Conservation (phyloP, 371 early-diverging fungal genomes). For the Dentiscutata heterogama region DNA sequence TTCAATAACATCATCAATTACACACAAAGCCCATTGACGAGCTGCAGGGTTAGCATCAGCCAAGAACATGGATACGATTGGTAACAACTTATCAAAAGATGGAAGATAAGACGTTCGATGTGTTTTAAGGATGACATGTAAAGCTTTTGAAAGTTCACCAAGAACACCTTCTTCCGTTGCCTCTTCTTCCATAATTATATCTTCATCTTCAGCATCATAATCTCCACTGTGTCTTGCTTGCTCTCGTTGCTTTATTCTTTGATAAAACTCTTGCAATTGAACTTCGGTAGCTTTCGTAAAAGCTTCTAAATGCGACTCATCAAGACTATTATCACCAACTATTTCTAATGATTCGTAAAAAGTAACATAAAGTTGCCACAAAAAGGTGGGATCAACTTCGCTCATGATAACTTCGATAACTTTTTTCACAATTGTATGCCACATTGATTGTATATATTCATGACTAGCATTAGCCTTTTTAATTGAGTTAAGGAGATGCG, state of each 20-base stretch:
- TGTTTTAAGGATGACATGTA: slow-evolving; percentile 79
- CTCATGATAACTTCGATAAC: slow-evolving; percentile 72
- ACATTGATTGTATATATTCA: slow-evolving; percentile 61
- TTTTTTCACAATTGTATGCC: slow-evolving; percentile 75
- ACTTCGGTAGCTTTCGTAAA: slow-evolving; percentile 74
- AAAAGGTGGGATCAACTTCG: slow-evolving; percentile 84
- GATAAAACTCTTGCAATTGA: slow-evolving; percentile 77
- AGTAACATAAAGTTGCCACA: slow-evolving; percentile 79
- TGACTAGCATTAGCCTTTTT: slow-evolving; percentile 63
- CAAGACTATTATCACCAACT: slow-evolving; percentile 75
- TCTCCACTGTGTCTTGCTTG: slow-evolving; percentile 79
- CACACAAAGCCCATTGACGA: slow-evolving; percentile 91
- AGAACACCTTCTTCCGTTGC: slow-evolving; percentile 84
- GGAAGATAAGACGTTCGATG: slow-evolving; percentile 80
- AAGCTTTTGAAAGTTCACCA: slow-evolving; percentile 77
- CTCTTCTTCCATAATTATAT: slow-evolving; percentile 83
- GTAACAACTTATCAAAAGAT: slow-evolving; percentile 82
- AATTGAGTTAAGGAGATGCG: slow-evolving; percentile 77
- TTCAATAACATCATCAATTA: slow-evolving; percentile 92
- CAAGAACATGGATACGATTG: slow-evolving; percentile 70
- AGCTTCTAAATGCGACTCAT: slow-evolving; percentile 66
- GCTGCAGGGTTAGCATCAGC: slow-evolving; percentile 72
- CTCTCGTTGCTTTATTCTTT: slow-evolving; percentile 77
- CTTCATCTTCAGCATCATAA: slow-evolving; percentile 92
- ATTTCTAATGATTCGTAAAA: slow-evolving; percentile 80